Evolutionary conservation across 2,329 filamentous ascomycete species (phyloP).

Genomic region (Lojkania enalia): DNA sequence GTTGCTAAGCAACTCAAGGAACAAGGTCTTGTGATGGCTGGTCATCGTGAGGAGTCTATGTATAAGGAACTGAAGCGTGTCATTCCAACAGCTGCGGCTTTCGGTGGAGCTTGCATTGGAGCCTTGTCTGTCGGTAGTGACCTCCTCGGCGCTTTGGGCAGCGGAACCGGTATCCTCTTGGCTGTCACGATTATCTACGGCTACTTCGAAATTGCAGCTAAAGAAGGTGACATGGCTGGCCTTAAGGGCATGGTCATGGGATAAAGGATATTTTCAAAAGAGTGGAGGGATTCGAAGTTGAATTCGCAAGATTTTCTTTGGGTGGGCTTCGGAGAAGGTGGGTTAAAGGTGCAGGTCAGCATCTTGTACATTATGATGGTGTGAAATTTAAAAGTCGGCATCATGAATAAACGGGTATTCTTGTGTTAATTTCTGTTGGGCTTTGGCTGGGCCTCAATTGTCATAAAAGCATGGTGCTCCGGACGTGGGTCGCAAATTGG

Average conservation of each 20-base stretch:
- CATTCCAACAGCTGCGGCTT: constrained; percentile 96
- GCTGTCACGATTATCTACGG: constrained; percentile 99
- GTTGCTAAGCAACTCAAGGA: constrained; percentile 99
- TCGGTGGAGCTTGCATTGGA: constrained; percentile 98
- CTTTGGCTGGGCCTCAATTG: neutral
- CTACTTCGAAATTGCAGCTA: constrained; percentile 99
- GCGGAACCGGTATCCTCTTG: constrained; percentile 95
- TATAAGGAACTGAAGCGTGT: constrained; percentile 99
- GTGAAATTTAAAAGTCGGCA: constrained; percentile 8
- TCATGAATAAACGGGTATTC: constrained; percentile 4
- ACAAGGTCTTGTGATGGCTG: constrained; percentile 98
- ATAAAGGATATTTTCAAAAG: constrained; percentile 29
- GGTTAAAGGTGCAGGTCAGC: neutral
- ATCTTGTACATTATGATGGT: constrained; percentile 7
- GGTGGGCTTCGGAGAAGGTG: neutral
- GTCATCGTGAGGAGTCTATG: constrained; percentile 99
- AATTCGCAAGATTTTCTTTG: neutral
- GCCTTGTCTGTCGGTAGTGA: constrained; percentile 94
- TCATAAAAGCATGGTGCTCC: neutral
- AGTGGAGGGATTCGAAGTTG: neutral
- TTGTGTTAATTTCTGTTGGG: neutral
- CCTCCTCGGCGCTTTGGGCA: constrained; percentile 92
- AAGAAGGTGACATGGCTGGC: constrained; percentile 92
- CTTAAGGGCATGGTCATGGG: constrained; percentile 68
- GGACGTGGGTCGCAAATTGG: neutral